Evolutionary conservation across 441 rosid species (phyloP).

Genomic region (Adansonia madagascariensis): DNA sequence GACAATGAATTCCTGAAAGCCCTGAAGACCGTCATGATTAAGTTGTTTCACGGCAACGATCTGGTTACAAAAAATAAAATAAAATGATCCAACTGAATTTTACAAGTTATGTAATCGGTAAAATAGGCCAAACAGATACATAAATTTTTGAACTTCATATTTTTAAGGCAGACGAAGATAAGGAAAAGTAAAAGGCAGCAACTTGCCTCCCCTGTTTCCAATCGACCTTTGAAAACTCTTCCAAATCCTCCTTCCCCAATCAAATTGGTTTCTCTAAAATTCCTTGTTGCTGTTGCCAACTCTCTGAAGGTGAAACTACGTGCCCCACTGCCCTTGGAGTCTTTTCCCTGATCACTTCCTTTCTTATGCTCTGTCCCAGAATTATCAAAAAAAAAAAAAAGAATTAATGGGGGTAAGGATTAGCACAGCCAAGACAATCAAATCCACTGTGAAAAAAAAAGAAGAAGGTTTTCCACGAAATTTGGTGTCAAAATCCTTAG

Average conservation of each 20-base stretch:
- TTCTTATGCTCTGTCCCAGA: conserved; percentile 48
- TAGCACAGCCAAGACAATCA: not conserved
- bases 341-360: conserved; percentile 25
- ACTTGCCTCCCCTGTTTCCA: conserved; percentile 59
- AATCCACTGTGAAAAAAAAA: not conserved
- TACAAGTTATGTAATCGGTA: not conserved
- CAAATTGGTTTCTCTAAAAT: conserved; percentile 54
- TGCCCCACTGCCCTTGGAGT: conserved; percentile 48
- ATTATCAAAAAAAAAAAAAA: not conserved
- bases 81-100: not conserved
- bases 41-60: conserved; percentile 87
- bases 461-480: not conserved
- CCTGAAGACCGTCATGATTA: conserved; percentile 85
- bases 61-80: conserved; percentile 42
- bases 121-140: not conserved
- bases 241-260: conserved; percentile 83
- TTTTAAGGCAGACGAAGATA: not conserved
- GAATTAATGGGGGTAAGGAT: not conserved
- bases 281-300: conserved; percentile 57
- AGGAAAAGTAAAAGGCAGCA: not conserved
- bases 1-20: conserved; percentile 82
- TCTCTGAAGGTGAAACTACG: conserved; percentile 67
- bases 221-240: conserved; percentile 67
- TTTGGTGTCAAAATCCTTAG: conserved; percentile 26
- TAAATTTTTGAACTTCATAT: not conserved